These are phyloP conservation scores for Paraphoma chrysanthemicola DNA, from an alignment of 2,329 filamentous ascomycete species.

Conservation along the genomic window DNA sequence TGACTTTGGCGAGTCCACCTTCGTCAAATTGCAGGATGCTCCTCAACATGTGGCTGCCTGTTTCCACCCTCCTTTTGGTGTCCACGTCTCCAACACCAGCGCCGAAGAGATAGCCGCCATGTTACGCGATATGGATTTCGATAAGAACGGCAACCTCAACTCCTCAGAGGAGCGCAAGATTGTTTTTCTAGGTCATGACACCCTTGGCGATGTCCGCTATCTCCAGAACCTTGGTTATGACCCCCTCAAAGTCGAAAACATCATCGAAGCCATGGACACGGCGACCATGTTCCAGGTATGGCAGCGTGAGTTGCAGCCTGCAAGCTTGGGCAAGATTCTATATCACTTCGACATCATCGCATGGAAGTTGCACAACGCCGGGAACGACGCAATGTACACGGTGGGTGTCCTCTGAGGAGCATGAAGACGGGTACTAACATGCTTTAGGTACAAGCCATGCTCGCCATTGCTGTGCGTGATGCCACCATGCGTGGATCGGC, in stretches of 20 bases:
- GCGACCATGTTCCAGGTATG: slow-evolving; percentile 72
- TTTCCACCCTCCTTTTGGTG: slow-evolving; percentile 64
- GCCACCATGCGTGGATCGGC: slow-evolving; percentile 42
- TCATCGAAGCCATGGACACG: slow-evolving; percentile 76
- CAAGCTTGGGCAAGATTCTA: slow-evolving; percentile 68
- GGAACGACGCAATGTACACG: slow-evolving; percentile 85
- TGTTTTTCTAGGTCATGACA: slow-evolving; percentile 81
- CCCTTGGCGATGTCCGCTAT: slow-evolving; percentile 71
- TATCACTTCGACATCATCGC: slow-evolving; percentile 67
- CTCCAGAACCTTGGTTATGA: slow-evolving; percentile 71
- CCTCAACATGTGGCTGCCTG: slow-evolving; percentile 58
- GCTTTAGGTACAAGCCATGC: slow-evolving; percentile 67
- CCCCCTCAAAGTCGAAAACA: slow-evolving; percentile 58
- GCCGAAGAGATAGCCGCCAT: slow-evolving; percentile 2
- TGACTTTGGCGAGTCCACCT: slow-evolving; percentile 72
- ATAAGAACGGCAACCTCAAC: not conserved
- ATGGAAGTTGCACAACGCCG: slow-evolving; percentile 80
- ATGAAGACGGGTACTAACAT: slow-evolving; percentile 57
- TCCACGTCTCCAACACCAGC: slow-evolving; percentile 8
- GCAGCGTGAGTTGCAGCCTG: slow-evolving; percentile 59
- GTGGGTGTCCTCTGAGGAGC: slow-evolving; percentile 73
- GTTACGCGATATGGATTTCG: slow-evolving; percentile 13
- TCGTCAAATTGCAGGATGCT: slow-evolving; percentile 56
- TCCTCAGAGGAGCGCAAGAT: slow-evolving; percentile 61
- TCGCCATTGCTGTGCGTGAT: slow-evolving; percentile 65